phyloP scores from a whole-genome alignment of 2,329 filamentous ascomycete genomes.

The Cytospora leucostoma region DNA sequence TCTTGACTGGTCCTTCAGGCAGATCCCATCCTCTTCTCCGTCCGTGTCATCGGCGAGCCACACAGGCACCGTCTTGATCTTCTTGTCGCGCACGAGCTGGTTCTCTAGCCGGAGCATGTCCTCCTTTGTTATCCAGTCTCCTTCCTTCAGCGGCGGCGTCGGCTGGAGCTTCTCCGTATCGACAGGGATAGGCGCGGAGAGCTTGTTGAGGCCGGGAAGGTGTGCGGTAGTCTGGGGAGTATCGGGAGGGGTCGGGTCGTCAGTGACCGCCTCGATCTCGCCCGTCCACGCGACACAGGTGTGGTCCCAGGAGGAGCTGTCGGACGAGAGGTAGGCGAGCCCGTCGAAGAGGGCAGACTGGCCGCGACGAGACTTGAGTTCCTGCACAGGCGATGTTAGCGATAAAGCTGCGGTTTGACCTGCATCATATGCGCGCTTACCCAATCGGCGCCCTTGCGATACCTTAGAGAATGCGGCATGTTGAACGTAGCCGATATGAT shows the following conservation, averaged over 20 bases:
- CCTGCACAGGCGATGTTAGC: conserved; percentile 47
- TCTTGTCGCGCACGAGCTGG: conserved; percentile 70
- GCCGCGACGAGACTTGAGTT: conserved; percentile 75
- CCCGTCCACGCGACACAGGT: conserved; percentile 94
- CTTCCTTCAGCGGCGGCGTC: conserved; percentile 64
- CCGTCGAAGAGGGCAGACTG: conserved; percentile 93
- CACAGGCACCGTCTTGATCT: conserved; percentile 80
- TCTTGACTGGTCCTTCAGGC: conserved; percentile 77
- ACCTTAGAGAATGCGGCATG: conserved; percentile 61
- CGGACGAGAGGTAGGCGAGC: conserved; percentile 83
- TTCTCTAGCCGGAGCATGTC: conserved; percentile 74
- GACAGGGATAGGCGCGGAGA: conserved; percentile 77
- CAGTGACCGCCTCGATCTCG: conserved; percentile 64
- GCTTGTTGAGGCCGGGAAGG: conserved; percentile 65
- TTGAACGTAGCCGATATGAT: conserved; percentile 68
- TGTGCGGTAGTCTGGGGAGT: conserved; percentile 54
- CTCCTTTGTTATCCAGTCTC: conserved; percentile 67
- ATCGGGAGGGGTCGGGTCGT: conserved; percentile 48
- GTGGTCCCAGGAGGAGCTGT: conserved; percentile 83
- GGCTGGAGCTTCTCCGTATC: conserved; percentile 52
- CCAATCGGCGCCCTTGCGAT: conserved; percentile 62
- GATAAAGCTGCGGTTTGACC: not conserved
- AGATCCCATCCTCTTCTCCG: conserved; percentile 64
- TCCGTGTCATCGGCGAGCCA: conserved; percentile 84
- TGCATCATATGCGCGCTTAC: conserved; percentile 42